Conservation (phyloP, 257 asterid genomes). For the Nicotiana benthamiana region DNA sequence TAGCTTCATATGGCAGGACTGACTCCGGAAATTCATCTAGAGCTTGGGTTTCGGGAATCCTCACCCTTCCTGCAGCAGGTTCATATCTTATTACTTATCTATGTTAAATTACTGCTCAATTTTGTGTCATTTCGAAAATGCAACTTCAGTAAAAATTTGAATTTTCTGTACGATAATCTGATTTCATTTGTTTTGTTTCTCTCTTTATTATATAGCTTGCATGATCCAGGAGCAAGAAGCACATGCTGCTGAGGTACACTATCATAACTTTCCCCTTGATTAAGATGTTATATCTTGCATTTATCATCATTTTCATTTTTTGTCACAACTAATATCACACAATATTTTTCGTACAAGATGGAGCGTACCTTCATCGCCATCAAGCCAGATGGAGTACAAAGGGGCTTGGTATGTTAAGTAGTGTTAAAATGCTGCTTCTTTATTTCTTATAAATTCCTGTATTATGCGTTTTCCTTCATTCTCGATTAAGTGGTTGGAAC, state of each 20-base stretch:
- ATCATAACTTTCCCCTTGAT: background rate
- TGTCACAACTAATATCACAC: background rate
- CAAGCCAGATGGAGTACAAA: slow-evolving; percentile 98
- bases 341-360: slow-evolving; percentile 31
- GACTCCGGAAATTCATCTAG: slow-evolving; percentile 48
- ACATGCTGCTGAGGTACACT: slow-evolving; percentile 75
- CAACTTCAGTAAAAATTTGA: background rate
- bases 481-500: background rate
- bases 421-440: background rate
- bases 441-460: background rate
- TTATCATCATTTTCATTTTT: background rate
- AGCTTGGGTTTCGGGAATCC: slow-evolving; percentile 63
- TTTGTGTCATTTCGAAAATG: background rate
- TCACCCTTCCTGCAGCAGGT: slow-evolving; percentile 94
- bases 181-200: background rate
- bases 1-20: slow-evolving; percentile 48
- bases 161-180: background rate
- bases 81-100: background rate
- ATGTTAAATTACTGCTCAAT: background rate
- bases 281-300: background rate
- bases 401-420: slow-evolving; percentile 66
- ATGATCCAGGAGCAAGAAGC: slow-evolving; percentile 91
- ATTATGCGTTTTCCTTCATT: background rate
- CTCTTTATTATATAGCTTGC: slow-evolving; percentile 40
- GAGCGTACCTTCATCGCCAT: slow-evolving; percentile 95